A percentile compares a stretch with the other conserved stretches of the same genome.
These are phyloP conservation scores for Skeletonema costatum DNA, from an alignment of 108 stramenopile species.

Conservation along the genomic window DNA sequence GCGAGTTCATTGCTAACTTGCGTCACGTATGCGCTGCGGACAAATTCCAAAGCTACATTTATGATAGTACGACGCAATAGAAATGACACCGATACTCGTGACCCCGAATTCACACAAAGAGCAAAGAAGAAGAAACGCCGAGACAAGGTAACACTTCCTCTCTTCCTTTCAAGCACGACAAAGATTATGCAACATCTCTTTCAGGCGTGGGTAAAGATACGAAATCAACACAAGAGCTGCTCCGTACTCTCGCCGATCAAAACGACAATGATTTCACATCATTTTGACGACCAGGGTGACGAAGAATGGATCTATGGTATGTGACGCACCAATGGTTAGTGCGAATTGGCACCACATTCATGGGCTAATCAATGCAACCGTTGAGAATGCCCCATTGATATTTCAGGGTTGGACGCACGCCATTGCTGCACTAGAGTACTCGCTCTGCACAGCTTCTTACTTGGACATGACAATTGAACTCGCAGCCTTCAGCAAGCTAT, in stretches of 20 bases:
- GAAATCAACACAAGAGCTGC: constrained; percentile 70
- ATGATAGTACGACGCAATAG: constrained; percentile 78
- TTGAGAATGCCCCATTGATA: constrained; percentile 80
- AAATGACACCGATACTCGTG: constrained; percentile 65
- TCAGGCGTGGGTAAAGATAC: constrained; percentile 58
- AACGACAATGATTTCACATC: constrained; percentile 53
- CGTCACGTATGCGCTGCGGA: constrained; percentile 66
- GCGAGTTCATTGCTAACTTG: constrained; percentile 89
- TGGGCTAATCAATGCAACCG: constrained; percentile 64
- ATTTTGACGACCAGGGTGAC: constrained; percentile 47
- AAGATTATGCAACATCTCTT: constrained; percentile 37
- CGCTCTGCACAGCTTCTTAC: constrained; percentile 78
- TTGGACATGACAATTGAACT: constrained; percentile 79
- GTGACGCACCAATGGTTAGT: constrained; percentile 54
- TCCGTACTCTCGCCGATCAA: constrained; percentile 70
- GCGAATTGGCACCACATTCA: constrained; percentile 81
- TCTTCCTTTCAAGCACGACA: constrained; percentile 40
- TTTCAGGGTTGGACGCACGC: constrained; percentile 62
- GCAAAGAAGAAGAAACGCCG: constrained; percentile 16
- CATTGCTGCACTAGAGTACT: constrained; percentile 77
- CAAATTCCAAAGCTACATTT: constrained; percentile 78
- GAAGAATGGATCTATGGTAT: constrained; percentile 34
- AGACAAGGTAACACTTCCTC: neutral
- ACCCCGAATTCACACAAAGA: constrained; percentile 9
- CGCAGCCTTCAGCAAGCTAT: constrained; percentile 70